A percentile compares a stretch with the other conserved stretches of the same genome.
phyloP scores from a whole-genome alignment of 805 yeast species.

The Yarrowia hollandica region DNA sequence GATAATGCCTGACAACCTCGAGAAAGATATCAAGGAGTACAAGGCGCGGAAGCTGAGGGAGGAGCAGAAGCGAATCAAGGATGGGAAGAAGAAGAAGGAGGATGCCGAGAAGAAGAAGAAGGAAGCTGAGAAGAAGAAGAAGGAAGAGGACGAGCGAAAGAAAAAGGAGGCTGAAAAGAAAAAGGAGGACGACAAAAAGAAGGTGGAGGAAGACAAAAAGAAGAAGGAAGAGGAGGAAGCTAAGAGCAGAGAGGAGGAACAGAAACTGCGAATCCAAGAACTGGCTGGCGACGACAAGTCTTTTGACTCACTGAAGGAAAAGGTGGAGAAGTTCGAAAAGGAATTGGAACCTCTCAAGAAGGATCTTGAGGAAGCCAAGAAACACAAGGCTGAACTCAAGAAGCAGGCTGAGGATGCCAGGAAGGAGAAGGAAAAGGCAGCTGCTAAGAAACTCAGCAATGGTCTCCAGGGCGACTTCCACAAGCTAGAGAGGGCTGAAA shows the following conservation, averaged over 20 bases:
- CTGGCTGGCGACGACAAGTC: background rate
- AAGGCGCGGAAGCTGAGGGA: background rate
- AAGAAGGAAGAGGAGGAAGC: conserved; percentile 14
- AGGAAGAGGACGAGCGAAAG: conserved; percentile 12
- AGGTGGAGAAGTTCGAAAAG: conserved; percentile 13
- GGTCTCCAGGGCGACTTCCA: conserved; percentile 7
- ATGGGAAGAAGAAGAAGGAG: conserved; percentile 13
- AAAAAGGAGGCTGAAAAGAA: conserved; percentile 1
- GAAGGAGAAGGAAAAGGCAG: conserved; percentile 9
- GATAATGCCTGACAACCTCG: conserved; percentile 12
- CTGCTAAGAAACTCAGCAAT: conserved; percentile 6
- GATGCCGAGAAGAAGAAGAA: background rate
- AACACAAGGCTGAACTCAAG: background rate
- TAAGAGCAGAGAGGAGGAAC: conserved; percentile 10
- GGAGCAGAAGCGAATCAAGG: background rate
- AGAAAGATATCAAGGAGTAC: background rate
- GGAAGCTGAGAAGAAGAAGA: conserved; percentile 19
- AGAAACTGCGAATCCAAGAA: background rate
- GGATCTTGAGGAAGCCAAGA: conserved; percentile 16
- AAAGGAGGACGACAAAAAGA: conserved; percentile 10
- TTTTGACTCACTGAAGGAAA: background rate
- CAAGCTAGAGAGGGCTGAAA: conserved; percentile 1
- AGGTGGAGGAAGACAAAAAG: conserved; percentile 1
- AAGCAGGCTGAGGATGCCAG: conserved; percentile 13
- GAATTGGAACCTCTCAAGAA: conserved; percentile 6